A percentile compares a stretch with the other conserved stretches of the same genome.
Conservation (phyloP, 371 early-diverging fungal genomes). For the Choanephora cucurbitarum region DNA sequence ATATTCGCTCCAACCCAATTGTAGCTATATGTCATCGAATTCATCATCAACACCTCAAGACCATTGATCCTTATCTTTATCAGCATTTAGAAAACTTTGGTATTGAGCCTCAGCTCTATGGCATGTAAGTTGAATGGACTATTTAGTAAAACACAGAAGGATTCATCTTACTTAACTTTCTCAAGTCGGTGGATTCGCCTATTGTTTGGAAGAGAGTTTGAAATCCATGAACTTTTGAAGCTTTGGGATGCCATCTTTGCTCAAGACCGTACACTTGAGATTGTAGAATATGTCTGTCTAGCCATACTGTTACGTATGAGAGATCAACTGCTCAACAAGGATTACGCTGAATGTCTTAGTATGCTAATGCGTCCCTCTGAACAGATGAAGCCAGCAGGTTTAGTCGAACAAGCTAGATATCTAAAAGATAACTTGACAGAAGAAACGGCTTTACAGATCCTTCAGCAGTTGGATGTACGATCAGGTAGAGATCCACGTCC, state of each 20-base stretch:
- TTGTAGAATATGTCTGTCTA: constrained; percentile 82
- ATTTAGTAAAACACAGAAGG: background rate
- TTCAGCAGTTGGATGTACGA: constrained; percentile 59
- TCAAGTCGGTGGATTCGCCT: constrained; percentile 93
- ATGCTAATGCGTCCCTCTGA: constrained; percentile 78
- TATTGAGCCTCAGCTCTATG: constrained; percentile 94
- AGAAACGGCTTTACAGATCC: constrained; percentile 56
- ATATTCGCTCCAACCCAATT: constrained; percentile 62
- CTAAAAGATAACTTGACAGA: constrained; percentile 54
- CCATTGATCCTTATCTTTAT: constrained; percentile 71
- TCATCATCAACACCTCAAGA: constrained; percentile 70
- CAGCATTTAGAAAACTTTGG: constrained; percentile 69
- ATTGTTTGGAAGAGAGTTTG: constrained; percentile 89
- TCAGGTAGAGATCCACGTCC: constrained; percentile 53
- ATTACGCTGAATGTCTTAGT: constrained; percentile 77
- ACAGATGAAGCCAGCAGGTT: constrained; percentile 51
- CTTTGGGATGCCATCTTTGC: constrained; percentile 93
- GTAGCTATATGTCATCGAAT: constrained; percentile 73
- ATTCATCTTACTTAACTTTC: background rate
- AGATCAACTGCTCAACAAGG: constrained; percentile 72
- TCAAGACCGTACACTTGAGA: constrained; percentile 67
- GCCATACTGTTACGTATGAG: constrained; percentile 75
- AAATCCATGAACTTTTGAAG: constrained; percentile 65
- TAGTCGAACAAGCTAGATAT: constrained; percentile 69
- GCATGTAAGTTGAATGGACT: constrained; percentile 61